Evolutionary conservation across 805 yeast genomes (phyloP), one percentile per base, ranked within the genome.

Genomic region (Myxozyma mucilagina): DNA sequence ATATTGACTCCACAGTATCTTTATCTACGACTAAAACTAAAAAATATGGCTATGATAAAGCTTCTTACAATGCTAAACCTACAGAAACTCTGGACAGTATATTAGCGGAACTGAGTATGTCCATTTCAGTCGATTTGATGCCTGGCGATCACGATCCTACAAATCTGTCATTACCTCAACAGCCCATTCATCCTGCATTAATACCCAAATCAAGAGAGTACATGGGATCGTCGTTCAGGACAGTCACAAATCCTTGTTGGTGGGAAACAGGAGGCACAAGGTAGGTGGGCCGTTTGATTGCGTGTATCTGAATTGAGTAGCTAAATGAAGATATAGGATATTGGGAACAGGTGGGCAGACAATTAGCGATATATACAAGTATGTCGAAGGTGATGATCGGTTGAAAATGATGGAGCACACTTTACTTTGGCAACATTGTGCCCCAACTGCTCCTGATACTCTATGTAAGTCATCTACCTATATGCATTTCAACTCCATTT

Each of bases 371-470:
- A 81, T 94, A 45, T 77, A 79, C 69, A 88, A 86, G 68, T 93
- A 93, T 68, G 79, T 34, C 80, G 85, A 39, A 69, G 69, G 73
- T 20, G 72, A 71, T 16, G 76, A 78, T 57, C 67, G 87, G 58
- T 67, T 83, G 16, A 79, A 81, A 20, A 74, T 87, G 68, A 79
- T 93, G 76, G 88, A 86, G 67, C 79, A 84, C 14, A 87, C 89
- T 0, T 70, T 94, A 41, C 75, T 77, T 49, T 92, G 97, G 96
- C 93, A 91, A 69, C 90, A 90, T 70, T 78, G 89, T 29, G 85
- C 89, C 0, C 99, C 99, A 1, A 91, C 97, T 0, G 96, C 97
- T 0, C 99, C 99, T 0, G 98, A 94, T 70, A 94, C 99, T 0
- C 75, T 94, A 47, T 87, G 92, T 61, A 60, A 52, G 59, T 52